Base-by-base conservation (phyloP, 257 asterid genomes). In the Solanum phureja region DNA sequence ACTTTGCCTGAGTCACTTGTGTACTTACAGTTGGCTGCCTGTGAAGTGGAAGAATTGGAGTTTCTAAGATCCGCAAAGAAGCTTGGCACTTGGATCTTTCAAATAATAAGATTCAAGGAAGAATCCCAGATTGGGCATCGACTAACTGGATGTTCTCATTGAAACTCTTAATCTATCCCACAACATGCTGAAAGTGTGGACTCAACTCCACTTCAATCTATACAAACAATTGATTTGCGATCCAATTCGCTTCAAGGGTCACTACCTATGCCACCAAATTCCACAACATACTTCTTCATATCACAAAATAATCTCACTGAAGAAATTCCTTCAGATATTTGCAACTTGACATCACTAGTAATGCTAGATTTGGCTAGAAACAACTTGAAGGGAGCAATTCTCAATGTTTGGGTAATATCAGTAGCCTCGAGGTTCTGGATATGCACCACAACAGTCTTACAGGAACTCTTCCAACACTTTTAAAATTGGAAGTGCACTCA, bases 321-420 rank as follows among this genome's bases (percentile, higher is more conserved):
- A 23, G 85, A 83, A 14, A 62, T 89, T 2, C 87, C 91, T 24
- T 56, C 79, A 1, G 49, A 72, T 27, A 86, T 88, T 24, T 88
- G 88, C 87, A 88, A 75, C 76, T 31, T 81, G 18, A 23, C 27
- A 37, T 37, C 56, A 5, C 60, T 86, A 3, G 0, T 2, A 5
- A 21, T 75, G 13, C 56, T 38, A 5, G 31, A 37, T 75, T 75
- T 75, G 6, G 19, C 19, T 0, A 75, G 33, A 75, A 75, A 37
- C 19, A 75, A 75, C 13, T 5, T 37, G 56, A 5, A 10, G 1
- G 83, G 83, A 37, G 56, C 0, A 21, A 75, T 75, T 23, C 33
- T 29, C 56, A 37, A 37, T 75, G 83, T 75, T 37, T 75, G 16
- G 56, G 56, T 11, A 37, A 75, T 11, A 23, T 23, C 19, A 38